Evolutionary conservation across 352 stramenopile genomes (phyloP).

Genomic region (Pythium phragmitis): DNA sequence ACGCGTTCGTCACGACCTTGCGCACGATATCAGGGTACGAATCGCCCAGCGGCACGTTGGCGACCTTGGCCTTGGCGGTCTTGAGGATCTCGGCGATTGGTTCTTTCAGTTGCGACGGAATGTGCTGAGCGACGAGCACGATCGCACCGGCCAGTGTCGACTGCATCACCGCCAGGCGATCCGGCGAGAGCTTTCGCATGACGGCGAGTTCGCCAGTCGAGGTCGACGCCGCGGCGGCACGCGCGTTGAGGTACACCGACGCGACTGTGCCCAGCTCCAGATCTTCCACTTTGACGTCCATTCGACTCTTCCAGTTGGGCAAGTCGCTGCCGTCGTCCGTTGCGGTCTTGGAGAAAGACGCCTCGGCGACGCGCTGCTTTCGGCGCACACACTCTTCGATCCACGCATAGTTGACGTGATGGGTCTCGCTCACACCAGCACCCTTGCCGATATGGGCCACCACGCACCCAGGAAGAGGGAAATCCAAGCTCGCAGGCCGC

Average conservation of each 20-base stretch:
- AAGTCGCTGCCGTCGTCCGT: constrained; percentile 3
- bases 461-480: constrained; percentile 55
- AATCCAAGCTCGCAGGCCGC: constrained; percentile 34
- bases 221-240: constrained; percentile 2
- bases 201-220: constrained; percentile 22
- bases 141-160: constrained; percentile 52
- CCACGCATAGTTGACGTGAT: constrained; percentile 77
- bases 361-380: constrained; percentile 56
- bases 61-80: constrained; percentile 70
- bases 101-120: constrained; percentile 58
- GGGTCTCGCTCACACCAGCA: constrained; percentile 48
- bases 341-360: constrained; percentile 23
- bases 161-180: constrained; percentile 60
- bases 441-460: constrained; percentile 52
- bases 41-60: constrained; percentile 66
- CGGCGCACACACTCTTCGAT: constrained; percentile 76
- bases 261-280: constrained; percentile 9
- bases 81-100: constrained; percentile 69
- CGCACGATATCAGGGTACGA: constrained; percentile 76
- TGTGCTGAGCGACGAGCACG: constrained; percentile 76
- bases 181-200: constrained; percentile 23
- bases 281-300: constrained; percentile 23
- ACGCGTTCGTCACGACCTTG: constrained; percentile 77
- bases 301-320: constrained; percentile 23
- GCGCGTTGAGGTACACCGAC: constrained; percentile 18